Conservation (phyloP, 768 basidiomycete genomes). For the Phlegmacium glaucopus region DNA sequence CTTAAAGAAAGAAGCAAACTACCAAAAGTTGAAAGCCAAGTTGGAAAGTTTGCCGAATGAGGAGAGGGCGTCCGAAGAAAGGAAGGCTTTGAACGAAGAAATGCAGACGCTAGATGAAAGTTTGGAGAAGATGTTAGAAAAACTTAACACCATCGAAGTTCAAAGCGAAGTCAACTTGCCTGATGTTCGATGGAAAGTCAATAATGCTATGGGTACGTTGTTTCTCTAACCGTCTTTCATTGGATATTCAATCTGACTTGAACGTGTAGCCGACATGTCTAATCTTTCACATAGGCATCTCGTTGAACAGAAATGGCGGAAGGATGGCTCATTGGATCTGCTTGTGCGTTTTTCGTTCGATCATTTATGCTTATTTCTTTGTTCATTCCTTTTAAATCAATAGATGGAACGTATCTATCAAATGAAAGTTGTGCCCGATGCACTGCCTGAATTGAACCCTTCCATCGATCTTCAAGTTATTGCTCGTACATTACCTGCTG, state of each 20-base stretch:
- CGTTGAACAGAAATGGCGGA: conserved; percentile 81
- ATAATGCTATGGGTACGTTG: conserved; percentile 74
- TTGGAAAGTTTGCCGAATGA: conserved; percentile 20
- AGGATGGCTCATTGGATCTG: conserved; percentile 78
- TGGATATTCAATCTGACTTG: not conserved
- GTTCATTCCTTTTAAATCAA: not conserved
- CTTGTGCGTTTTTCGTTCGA: conserved; percentile 50
- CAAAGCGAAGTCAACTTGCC: conserved; percentile 87
- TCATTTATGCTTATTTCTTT: not conserved
- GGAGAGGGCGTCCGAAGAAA: conserved; percentile 21
- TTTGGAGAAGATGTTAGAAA: conserved; percentile 44
- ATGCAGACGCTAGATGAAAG: conserved; percentile 29
- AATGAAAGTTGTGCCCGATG: conserved; percentile 89
- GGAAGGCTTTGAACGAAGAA: conserved; percentile 25
- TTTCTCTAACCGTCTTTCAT: not conserved
- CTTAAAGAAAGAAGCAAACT: conserved; percentile 18
- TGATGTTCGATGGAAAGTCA: conserved; percentile 71
- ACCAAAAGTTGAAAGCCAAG: conserved; percentile 16
- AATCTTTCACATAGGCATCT: conserved; percentile 74
- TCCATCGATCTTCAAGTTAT: conserved; percentile 71
- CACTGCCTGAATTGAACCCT: conserved; percentile 69
- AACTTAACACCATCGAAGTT: conserved; percentile 61
- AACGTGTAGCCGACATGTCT: conserved; percentile 56
- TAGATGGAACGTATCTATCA: conserved; percentile 94
- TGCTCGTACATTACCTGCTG: conserved; percentile 31